Evolutionary conservation across 305 asterid genomes (phyloP).

Genomic region (Solanum hybrid): DNA sequence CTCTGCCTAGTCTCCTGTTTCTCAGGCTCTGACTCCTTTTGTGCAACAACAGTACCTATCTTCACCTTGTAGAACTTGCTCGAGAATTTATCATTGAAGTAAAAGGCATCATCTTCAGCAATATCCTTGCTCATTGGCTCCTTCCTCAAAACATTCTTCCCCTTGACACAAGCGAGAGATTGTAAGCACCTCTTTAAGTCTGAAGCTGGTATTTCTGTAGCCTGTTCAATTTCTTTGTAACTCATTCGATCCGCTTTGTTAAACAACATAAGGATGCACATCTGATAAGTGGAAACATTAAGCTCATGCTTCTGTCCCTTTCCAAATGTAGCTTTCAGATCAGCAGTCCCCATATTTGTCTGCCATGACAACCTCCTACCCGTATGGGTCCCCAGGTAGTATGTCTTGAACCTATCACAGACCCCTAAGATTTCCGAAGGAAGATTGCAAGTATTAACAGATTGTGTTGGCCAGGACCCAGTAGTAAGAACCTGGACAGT

Average conservation of each 20-base stretch:
- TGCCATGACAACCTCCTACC: slow-evolving; percentile 31
- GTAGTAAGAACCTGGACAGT: slow-evolving; percentile 24
- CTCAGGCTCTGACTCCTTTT: slow-evolving; percentile 24
- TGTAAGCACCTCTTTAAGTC: slow-evolving; percentile 28
- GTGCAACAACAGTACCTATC: slow-evolving; percentile 27
- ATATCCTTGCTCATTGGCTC: slow-evolving; percentile 28
- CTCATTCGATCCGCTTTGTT: slow-evolving; percentile 13
- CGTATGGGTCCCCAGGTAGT: slow-evolving; percentile 24
- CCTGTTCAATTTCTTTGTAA: slow-evolving; percentile 22
- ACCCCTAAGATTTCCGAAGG: slow-evolving; percentile 15
- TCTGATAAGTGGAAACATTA: slow-evolving; percentile 24
- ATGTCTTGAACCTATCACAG: slow-evolving; percentile 18
- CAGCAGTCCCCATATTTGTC: slow-evolving; percentile 24
- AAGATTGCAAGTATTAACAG: slow-evolving; percentile 17
- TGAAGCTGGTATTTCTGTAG: slow-evolving; percentile 18
- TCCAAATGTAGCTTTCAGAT: slow-evolving; percentile 20
- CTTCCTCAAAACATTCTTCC: slow-evolving; percentile 23
- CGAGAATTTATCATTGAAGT: slow-evolving; percentile 17
- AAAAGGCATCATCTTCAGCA: slow-evolving; percentile 21
- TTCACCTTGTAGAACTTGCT: slow-evolving; percentile 18
- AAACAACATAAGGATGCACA: slow-evolving; percentile 26
- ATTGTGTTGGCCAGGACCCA: slow-evolving; percentile 27
- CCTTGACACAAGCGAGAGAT: slow-evolving; percentile 28
- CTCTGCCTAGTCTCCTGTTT: slow-evolving; percentile 23
- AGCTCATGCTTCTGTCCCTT: slow-evolving; percentile 25